Conservation (phyloP, 2,329 filamentous ascomycete genomes). For the Colletotrichum higginsianum region DNA sequence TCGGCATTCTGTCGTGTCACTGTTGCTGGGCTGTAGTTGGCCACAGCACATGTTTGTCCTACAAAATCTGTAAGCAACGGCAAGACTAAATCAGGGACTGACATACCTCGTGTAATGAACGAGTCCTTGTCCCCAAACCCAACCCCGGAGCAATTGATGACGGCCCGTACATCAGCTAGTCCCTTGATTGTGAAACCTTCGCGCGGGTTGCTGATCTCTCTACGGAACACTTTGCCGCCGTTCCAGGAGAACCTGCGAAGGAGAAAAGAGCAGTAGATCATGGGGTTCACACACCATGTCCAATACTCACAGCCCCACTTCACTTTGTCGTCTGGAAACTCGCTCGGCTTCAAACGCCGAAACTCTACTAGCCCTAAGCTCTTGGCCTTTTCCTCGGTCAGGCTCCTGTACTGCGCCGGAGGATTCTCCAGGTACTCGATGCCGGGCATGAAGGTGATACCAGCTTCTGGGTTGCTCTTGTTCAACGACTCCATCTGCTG, state of each 20-base stretch:
- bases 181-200: conserved; percentile 57
- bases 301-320: conserved; percentile 65
- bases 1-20: conserved; percentile 75
- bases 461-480: conserved; percentile 54
- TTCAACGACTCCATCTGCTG: conserved; percentile 56
- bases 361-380: conserved; percentile 56
- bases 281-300: conserved; percentile 69
- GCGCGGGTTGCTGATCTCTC: conserved; percentile 53
- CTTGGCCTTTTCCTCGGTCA: conserved; percentile 51
- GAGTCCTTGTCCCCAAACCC: conserved; percentile 60
- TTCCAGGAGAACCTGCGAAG: conserved; percentile 57
- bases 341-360: conserved; percentile 51
- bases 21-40: conserved; percentile 55
- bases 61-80: not conserved
- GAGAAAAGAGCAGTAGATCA: conserved; percentile 66
- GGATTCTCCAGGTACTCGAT: conserved; percentile 68
- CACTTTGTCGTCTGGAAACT: conserved; percentile 59
- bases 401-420: conserved; percentile 54
- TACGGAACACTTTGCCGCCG: conserved; percentile 54
- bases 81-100: not conserved
- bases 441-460: conserved; percentile 64
- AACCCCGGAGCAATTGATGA: conserved; percentile 63
- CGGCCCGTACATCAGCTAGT: conserved; percentile 48
- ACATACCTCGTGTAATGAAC: conserved; percentile 60
- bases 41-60: conserved; percentile 64